Base-by-base conservation (phyloP, 306 rosid genomes). In the Geum urbanum region DNA sequence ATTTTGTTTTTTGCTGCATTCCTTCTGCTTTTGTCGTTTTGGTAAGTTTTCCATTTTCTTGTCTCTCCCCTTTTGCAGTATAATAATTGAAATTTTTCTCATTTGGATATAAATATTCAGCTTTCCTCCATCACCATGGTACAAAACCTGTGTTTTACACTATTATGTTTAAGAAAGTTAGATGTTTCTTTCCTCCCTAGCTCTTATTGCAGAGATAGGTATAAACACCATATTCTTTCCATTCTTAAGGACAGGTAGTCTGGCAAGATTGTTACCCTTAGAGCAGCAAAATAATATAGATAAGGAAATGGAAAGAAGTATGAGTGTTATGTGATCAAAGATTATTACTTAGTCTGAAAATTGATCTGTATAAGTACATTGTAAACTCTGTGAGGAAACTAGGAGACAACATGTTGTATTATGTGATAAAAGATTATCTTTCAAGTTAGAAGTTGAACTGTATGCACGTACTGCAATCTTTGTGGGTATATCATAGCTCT, bases 1-100 rank as follows among this genome's bases (percentile, higher is more conserved):
- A 86, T 94, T 78, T 82, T 89, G 69, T 74, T 91, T 80, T 83
- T 91, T 83, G 96, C 99, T 45, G 94, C 90, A 64, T 94, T 94
- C 89, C 97, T 94, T 85, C 96, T 94, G 67, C 96, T 94, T 77
- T 79, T 94, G 57, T 94, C 99, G 44, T 94, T 91, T 91, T 94
- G 99, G 99, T 91, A 87, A 76, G 95, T 80, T 51, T 63, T 47
- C 71, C 72, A 19, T 77, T 24, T 35, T 65, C 60, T 27, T 27
- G 32, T 27, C 32, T 27, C 32, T 27, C 32, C 32, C 32, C 32
- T 10, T 77, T 43, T 48, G 67, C 5, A 18, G 1, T 63, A 35
- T 27, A 61, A 46, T 9, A 40, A 32, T 60, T 39, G 70, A 14
- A 70, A 63, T 61, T 66, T 77, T 16, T 51, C 49, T 11, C 5